Percentiles rank a stretch among this genome's conserved stretches.
These are phyloP conservation scores for Fusarium poae DNA, from an alignment of 2,329 filamentous ascomycete species.

Conservation along the genomic window DNA sequence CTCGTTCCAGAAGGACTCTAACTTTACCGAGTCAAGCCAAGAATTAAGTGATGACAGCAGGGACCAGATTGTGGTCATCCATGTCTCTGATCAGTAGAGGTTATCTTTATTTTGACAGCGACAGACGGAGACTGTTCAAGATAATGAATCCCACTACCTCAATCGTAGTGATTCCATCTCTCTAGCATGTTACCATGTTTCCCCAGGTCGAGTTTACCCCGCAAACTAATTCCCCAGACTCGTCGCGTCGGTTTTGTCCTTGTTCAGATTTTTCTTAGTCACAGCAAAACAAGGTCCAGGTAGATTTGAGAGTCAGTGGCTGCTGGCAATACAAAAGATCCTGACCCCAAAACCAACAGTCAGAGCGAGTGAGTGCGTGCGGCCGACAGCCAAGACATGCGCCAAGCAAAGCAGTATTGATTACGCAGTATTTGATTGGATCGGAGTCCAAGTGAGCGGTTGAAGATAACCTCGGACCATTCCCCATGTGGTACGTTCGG, in stretches of 20 bases:
- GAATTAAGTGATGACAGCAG: slow-evolving; percentile 31
- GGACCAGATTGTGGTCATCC: background rate
- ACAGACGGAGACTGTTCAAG: rapidly evolving
- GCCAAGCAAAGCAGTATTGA: background rate
- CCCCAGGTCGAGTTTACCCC: slow-evolving; percentile 23
- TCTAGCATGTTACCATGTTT: background rate
- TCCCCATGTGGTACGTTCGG: slow-evolving; percentile 7
- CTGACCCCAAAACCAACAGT: slow-evolving; percentile 4
- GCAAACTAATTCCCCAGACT: slow-evolving; percentile 30
- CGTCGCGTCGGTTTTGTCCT: slow-evolving; percentile 10
- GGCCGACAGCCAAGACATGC: slow-evolving; percentile 15
- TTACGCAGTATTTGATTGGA: slow-evolving; percentile 4
- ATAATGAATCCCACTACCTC: too few species aligned
- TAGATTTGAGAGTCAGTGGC: slow-evolving; percentile 7
- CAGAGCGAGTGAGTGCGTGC: slow-evolving; percentile 8
- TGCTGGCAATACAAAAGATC: slow-evolving; percentile 8
- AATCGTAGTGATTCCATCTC: background rate
- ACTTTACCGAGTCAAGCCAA: background rate
- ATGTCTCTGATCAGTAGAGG: slow-evolving; percentile 3
- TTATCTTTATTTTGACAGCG: slow-evolving; percentile 19
- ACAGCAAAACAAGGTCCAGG: slow-evolving; percentile 11
- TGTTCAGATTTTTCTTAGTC: slow-evolving; percentile 22
- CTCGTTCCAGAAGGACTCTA: slow-evolving; percentile 30
- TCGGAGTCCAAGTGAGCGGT: background rate
- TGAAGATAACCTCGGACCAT: slow-evolving; percentile 29